Base-by-base conservation (phyloP, 805 yeast genomes). In the Maudiozyma serrabonitensis region DNA sequence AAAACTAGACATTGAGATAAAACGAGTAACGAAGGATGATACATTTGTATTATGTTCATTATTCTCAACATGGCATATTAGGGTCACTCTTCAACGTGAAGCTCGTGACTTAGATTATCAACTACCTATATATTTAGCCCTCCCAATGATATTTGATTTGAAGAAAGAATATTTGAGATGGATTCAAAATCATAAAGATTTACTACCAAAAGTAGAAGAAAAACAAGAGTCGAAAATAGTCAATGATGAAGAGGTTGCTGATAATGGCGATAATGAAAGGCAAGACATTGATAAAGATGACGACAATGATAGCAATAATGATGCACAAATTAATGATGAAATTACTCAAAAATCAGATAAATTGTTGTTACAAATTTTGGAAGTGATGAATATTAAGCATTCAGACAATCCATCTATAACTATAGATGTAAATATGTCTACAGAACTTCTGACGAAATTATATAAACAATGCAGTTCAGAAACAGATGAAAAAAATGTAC, bases 81-180 rank as follows among this genome's bases (percentile, higher is more conserved):
- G 89, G 52, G 90, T 90, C 45, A 84, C 82, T 59, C 68, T 90
- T 35, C 84, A 85, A 12, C 75, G 95, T 45, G 95, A 88, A 63
- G 87, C 95, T 7, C 73, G 87, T 40, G 95, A 87, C 61, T 80
- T 84, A 61, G 75, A 79, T 11, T 81, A 84, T 50, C 75, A 73
- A 4, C 72, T 89, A 49, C 96, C 96, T 0, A 72, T 77, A 4
- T 87, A 83, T 62, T 68, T 90, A 51, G 87, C 82, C 62, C 82
- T 82, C 55, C 85, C 96, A 2, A 73, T 81, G 42, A 75, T 84
- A 23, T 88, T 87, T 66, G 95, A 87, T 64, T 68, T 89, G 53
- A 75, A 77, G 61, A 78, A 76, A 52, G 97, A 90, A 65, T 87
- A 76, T 64, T 62, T 75, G 41, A 82, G 80, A 56, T 84, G 88